Evolutionary conservation across 768 basidiomycete genomes (phyloP).

Genomic region (Pholiota molesta): DNA sequence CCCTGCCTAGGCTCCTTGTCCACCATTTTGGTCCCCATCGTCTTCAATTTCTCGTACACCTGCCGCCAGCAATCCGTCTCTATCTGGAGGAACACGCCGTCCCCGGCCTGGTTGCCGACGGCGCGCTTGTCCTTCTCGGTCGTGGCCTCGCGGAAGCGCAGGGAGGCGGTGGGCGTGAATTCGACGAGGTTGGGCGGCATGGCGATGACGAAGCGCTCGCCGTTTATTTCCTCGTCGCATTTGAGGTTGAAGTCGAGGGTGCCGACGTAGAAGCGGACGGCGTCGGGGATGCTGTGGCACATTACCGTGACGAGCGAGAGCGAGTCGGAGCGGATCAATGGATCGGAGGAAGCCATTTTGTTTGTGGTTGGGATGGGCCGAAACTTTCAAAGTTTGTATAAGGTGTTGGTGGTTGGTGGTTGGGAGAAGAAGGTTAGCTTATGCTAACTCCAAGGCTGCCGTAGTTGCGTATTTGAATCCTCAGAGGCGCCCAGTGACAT

Average conservation of each 20-base stretch:
- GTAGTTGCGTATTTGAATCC: not conserved
- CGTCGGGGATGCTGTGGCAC: conserved; percentile 21
- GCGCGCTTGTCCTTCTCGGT: conserved; percentile 19
- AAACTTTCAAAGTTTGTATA: no score
- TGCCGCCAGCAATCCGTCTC: conserved; percentile 22
- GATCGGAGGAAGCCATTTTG: conserved; percentile 9
- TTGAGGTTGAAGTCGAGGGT: conserved; percentile 23
- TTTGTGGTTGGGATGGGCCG: not conserved
- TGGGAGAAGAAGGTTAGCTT: not conserved
- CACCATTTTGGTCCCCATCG: conserved; percentile 20
- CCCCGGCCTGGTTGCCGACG: conserved; percentile 23
- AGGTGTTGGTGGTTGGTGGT: not conserved
- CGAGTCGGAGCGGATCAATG: conserved; percentile 24
- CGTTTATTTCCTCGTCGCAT: conserved; percentile 24
- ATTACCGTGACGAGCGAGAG: conserved; percentile 21
- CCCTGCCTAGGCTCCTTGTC: conserved; percentile 20
- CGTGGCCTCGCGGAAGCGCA: conserved; percentile 19
- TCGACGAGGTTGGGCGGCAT: conserved; percentile 25
- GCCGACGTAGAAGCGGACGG: conserved; percentile 23
- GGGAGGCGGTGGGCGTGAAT: conserved; percentile 18
- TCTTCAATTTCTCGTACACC: conserved; percentile 20
- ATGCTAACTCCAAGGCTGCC: not conserved
- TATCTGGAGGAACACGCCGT: conserved; percentile 21
- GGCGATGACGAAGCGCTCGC: conserved; percentile 22
- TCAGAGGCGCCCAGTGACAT: not conserved